Percentiles rank a stretch among this genome's conserved stretches.
Conservation (phyloP, 352 stramenopile species). For the Phytophthora multivora region DNA sequence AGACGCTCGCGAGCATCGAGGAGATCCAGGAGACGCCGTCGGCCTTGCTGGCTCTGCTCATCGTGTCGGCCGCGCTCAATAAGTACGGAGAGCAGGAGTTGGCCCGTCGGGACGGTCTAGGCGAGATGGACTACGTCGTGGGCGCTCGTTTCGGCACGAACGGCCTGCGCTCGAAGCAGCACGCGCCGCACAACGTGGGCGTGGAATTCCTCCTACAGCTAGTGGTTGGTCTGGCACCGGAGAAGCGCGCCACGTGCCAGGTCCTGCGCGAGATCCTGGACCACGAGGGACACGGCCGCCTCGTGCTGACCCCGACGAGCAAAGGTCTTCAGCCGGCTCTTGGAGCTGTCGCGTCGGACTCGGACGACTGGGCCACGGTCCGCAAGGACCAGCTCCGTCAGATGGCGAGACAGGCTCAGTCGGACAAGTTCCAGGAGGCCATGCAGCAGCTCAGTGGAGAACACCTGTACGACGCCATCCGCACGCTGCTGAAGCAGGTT, state of each 20-base stretch:
- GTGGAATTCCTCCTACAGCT: constrained; percentile 16
- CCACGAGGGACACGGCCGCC: constrained; percentile 1
- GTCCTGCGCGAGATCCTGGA: constrained; percentile 17
- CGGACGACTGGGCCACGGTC: constrained; percentile 3
- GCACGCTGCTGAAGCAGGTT: constrained; percentile 12
- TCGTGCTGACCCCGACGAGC: constrained; percentile 10
- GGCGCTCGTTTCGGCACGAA: constrained; percentile 20
- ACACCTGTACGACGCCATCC: constrained; percentile 27
- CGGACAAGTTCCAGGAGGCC: constrained; percentile 25
- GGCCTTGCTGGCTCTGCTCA: constrained; percentile 11
- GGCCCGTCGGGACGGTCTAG: constrained; percentile 9
- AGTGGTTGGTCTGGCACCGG: constrained; percentile 18
- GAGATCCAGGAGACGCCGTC: constrained; percentile 14
- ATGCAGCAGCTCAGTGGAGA: constrained; percentile 21
- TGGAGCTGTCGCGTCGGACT: not conserved
- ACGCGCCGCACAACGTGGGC: constrained; percentile 1
- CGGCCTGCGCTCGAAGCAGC: constrained; percentile 17
- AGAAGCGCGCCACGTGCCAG: constrained; percentile 21
- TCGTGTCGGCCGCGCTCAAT: constrained; percentile 21
- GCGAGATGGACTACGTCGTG: constrained; percentile 25
- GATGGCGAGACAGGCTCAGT: constrained; percentile 23
- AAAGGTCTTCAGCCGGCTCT: constrained; percentile 4
- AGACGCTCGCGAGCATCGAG: constrained; percentile 16
- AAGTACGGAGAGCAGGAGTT: constrained; percentile 28
- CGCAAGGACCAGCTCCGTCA: constrained; percentile 4